Evolutionary conservation across 1,284 basidiomycete species (phyloP), one percentile per base, ranked within the genome.

Genomic region (Fomitopsis palustris): DNA sequence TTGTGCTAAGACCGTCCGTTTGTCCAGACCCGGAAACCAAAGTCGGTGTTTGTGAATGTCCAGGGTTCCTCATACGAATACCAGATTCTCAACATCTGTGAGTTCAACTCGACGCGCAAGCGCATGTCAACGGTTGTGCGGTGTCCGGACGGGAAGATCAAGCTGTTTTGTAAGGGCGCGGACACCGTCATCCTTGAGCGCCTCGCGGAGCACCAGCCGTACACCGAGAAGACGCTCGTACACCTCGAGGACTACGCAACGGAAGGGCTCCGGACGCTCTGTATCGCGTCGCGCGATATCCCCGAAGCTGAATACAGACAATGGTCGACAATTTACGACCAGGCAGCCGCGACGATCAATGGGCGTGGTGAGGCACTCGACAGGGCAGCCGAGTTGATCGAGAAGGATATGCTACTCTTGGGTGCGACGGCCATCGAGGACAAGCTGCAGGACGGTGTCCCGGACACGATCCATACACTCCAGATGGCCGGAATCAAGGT

Each of bases 371-470:
- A 98, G 55, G 96, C 94, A 14, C 81, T 99, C 31, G 97, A 99
- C 74, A 86, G 88, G 66, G 97, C 94, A 0, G 95, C 97, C 1
- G 97, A 98, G 72, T 79, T 96, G 60, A 96, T 99, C 62, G 97
- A 99, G 78, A 91, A 92, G 70, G 93, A 98, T 64, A 78, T 99
- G 67, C 89, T 92, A 66, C 71, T 99, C 19, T 82, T 99, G 2
- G 97, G 97, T 9, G 96, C 97, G 9, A 99, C 97, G 1, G 97
- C 97, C 6, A 96, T 99, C 66, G 97, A 99, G 74, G 97, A 99
- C 75, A 98, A 97, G 74, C 79, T 99, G 33, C 97, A 99, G 73
- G 97, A 99, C 57, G 97, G 97, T 47, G 97, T 99, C 0, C 97
- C 97, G 0, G 97, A 99, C 69, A 90, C 97, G 2, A 99, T 99